These are phyloP conservation scores for Botryobasidium botryosum DNA, from an alignment of 768 basidiomycete species.

Conservation along the genomic window DNA sequence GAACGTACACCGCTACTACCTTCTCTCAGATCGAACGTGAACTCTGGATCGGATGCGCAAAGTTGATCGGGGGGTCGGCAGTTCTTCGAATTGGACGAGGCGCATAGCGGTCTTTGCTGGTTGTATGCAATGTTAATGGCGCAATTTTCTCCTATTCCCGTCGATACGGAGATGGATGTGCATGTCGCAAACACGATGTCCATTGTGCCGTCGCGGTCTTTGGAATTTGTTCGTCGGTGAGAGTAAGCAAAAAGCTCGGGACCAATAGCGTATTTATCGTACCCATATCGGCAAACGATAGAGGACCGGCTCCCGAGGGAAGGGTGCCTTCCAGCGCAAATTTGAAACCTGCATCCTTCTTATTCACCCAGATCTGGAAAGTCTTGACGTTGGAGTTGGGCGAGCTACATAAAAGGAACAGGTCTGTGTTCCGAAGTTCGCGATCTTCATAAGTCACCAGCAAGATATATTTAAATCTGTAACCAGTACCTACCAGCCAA, in stretches of 20 bases:
- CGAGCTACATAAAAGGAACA: slow-evolving; percentile 75
- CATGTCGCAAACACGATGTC: slow-evolving; percentile 90
- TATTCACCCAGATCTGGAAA: slow-evolving; percentile 88
- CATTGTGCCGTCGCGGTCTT: slow-evolving; percentile 87
- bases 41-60: slow-evolving; percentile 64
- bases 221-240: background rate
- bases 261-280: no score
- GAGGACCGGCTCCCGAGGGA: slow-evolving; percentile 57
- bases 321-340: slow-evolving; percentile 50
- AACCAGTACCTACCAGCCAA: slow-evolving; percentile 46
- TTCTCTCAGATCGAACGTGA: slow-evolving; percentile 57
- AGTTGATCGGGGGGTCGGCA: slow-evolving; percentile 71
- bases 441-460: background rate
- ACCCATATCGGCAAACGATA: slow-evolving; percentile 89
- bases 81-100: slow-evolving; percentile 33
- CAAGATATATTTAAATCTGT: background rate
- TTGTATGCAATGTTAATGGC: slow-evolving; percentile 87
- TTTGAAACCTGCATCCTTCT: slow-evolving; percentile 59
- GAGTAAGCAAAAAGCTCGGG: background rate
- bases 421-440: slow-evolving; percentile 32
- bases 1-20: no score
- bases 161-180: slow-evolving; percentile 41
- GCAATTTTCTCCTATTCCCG: slow-evolving; percentile 62
- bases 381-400: slow-evolving; percentile 29
- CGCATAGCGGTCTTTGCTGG: slow-evolving; percentile 70